These are phyloP conservation scores for Meripilus lineatus DNA, from an alignment of 1,284 basidiomycete species.

Conservation along the genomic window DNA sequence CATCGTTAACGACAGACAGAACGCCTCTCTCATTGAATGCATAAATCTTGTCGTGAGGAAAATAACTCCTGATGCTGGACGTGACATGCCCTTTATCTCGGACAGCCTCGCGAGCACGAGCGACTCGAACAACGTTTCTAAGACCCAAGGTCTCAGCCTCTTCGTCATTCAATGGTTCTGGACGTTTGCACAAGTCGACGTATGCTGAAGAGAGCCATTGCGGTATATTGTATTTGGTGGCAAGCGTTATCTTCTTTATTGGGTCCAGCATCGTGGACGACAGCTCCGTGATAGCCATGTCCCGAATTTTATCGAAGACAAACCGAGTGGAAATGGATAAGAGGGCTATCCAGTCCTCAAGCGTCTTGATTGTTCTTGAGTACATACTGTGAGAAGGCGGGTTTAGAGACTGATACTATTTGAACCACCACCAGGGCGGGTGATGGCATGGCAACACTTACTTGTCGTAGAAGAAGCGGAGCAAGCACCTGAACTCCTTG, in stretches of 20 bases:
- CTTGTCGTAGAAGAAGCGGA: constrained; percentile 14
- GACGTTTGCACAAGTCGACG: background rate
- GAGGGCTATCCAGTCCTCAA: background rate
- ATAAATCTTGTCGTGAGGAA: constrained; percentile 13
- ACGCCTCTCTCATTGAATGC: constrained; percentile 12
- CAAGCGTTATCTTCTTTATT: constrained; percentile 3
- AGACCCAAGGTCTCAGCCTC: constrained; percentile 3
- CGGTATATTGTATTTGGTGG: constrained; percentile 1
- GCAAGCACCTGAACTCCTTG: constrained; percentile 10
- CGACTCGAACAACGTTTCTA: background rate
- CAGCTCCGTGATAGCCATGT: background rate
- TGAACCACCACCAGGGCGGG: constrained; percentile 5
- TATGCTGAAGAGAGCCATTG: constrained; percentile 1
- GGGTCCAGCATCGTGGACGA: background rate
- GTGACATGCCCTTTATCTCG: constrained; percentile 9
- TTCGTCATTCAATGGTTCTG: background rate
- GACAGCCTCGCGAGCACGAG: constrained; percentile 7
- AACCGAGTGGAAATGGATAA: constrained; percentile 1
- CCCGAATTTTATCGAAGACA: background rate
- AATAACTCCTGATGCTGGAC: constrained; percentile 7
- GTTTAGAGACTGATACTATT: background rate
- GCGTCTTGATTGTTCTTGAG: constrained; percentile 12
- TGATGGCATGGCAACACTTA: constrained; percentile 14
- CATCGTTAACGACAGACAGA: constrained; percentile 7
- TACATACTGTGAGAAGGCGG: constrained; percentile 22